Conservation (phyloP, 192 early-diverging fungal species). For the Lobosporangium transversale region DNA sequence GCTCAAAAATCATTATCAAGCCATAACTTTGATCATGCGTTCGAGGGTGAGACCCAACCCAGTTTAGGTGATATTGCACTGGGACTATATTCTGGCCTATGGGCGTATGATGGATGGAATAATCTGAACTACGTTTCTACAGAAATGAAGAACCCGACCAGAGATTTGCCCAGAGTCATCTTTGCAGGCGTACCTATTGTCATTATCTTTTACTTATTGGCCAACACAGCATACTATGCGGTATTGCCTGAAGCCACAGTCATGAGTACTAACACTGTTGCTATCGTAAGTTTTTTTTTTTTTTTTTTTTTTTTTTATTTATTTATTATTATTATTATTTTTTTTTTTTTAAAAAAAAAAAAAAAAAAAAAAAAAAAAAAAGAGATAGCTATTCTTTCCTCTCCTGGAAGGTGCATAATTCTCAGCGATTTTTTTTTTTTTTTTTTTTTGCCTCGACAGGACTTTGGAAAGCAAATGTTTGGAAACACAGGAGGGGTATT, state of each 20-base stretch:
- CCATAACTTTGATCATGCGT: slow-evolving; percentile 69
- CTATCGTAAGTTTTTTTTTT: no score
- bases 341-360: no score
- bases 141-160: slow-evolving; percentile 85
- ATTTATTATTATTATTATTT: no score
- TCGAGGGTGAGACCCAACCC: slow-evolving; percentile 62
- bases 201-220: slow-evolving; percentile 78
- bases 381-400: background rate
- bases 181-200: slow-evolving; percentile 78
- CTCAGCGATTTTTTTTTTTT: slow-evolving; percentile 11
- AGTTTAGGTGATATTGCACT: slow-evolving; percentile 75
- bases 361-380: background rate
- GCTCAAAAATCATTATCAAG: slow-evolving; percentile 63
- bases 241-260: slow-evolving; percentile 78
- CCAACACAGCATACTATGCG: slow-evolving; percentile 85
- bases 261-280: slow-evolving; percentile 71
- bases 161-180: slow-evolving; percentile 83
- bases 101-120: slow-evolving; percentile 75
- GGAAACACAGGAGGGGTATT: slow-evolving; percentile 72
- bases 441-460: no score
- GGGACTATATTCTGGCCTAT: slow-evolving; percentile 75
- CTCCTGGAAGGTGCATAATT: no score
- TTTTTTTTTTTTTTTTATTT: background rate
- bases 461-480: slow-evolving; percentile 79
- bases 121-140: slow-evolving; percentile 85